Evolutionary conservation across 2,329 filamentous ascomycete species (phyloP).

Genomic region (Huntiella bhutanensis): DNA sequence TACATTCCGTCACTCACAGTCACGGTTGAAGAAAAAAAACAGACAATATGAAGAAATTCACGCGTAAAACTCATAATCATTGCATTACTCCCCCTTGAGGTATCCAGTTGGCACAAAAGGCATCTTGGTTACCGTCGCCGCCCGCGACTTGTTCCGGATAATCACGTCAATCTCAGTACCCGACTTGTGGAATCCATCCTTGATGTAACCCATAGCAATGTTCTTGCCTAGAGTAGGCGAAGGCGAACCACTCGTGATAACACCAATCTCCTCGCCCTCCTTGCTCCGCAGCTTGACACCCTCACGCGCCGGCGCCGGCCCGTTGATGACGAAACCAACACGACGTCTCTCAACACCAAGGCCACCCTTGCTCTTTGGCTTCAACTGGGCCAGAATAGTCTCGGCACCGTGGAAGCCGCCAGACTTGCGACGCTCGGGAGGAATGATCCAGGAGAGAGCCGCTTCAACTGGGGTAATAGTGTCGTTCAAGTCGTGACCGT

Average conservation of each 20-base stretch:
- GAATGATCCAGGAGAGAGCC: conserved; percentile 57
- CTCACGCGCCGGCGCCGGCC: conserved; percentile 65
- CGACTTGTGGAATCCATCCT: conserved; percentile 61
- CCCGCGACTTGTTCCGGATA: conserved; percentile 57
- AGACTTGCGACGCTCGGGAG: conserved; percentile 47
- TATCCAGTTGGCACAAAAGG: conserved; percentile 73
- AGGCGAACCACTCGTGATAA: conserved; percentile 75
- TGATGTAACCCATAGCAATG: conserved; percentile 89
- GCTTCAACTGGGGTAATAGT: conserved; percentile 40
- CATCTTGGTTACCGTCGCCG: conserved; percentile 68
- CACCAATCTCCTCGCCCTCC: conserved; percentile 50
- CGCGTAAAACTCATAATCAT: not conserved
- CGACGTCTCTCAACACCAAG: conserved; percentile 51
- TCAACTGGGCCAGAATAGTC: conserved; percentile 58
- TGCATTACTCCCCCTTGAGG: conserved; percentile 27
- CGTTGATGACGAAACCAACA: conserved; percentile 65
- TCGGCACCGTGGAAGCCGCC: conserved; percentile 76
- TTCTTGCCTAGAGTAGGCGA: conserved; percentile 75
- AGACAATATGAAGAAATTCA: not conserved
- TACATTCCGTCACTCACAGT: conserved; percentile 16
- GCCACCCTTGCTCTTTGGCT: conserved; percentile 52
- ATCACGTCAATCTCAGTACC: conserved; percentile 65
- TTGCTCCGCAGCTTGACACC: conserved; percentile 58
- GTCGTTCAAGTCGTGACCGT: conserved; percentile 92
- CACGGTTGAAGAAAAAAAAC: too few relatives aligned